Evolutionary conservation across 768 basidiomycete genomes (phyloP), one percentile per base, ranked within the genome.

Genomic region (Boletellus emodensis): DNA sequence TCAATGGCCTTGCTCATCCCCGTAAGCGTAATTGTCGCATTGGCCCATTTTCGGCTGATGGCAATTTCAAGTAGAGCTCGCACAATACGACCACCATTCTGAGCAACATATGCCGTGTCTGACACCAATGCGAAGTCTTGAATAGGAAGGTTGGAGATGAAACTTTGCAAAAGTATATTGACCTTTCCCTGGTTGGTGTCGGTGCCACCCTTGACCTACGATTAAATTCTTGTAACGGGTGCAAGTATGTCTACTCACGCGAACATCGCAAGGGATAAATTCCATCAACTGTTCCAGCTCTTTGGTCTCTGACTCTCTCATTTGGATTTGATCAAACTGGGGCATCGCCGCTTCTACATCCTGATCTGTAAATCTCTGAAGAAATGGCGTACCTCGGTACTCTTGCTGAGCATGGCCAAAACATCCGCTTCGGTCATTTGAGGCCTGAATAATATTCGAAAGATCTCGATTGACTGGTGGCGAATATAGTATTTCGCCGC

Each of bases 111-210:
- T 2, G 86, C 91, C 62, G 83, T 87, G 63, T 99, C 96, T 1
- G 96, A 98, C 7, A 98, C 86, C 51, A 99, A 74, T 9, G 96
- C 96, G 61, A 96, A 99, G 69, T 99, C 96, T 53, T 96, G 88
- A 13, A 96, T 73, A n/a, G 74, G 72, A 39, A 81, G 76, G 40
- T 79, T 72, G 34, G 93, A 96, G 55, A 99, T 92, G 67, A 81
- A 90, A 1, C 82, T 87, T 70, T 99, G 96, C 18, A 99, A 75
- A 15, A 98, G 77, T 53, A 98, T 90, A 66, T 97, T 98, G 70
- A 94, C 93, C 72, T 99, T 99, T 42, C 82, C 91, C 68, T 74
- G 82, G 52, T 78, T 79, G 12, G 76, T 80, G 48, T 81, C 75
- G 1, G 77, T 76, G 6, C 80, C 88, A 10, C 14, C 81, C 86